Percentiles rank a stretch among this genome's conserved stretches.
These are phyloP conservation scores for Ceratocystis cubensis DNA, from an alignment of 2,329 filamentous ascomycete species.

Conservation along the genomic window DNA sequence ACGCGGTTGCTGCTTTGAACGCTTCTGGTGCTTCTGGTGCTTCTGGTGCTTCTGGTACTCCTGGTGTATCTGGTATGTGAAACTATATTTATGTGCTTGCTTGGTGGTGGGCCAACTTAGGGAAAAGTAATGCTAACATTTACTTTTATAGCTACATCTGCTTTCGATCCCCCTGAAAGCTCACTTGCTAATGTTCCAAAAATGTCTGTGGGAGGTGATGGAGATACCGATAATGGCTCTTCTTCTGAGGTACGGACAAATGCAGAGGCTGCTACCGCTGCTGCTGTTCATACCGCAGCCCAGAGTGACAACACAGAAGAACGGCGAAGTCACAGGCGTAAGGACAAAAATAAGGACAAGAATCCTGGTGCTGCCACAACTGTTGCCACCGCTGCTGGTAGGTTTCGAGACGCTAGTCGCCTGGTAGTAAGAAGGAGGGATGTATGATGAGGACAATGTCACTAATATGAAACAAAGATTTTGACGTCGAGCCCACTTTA, in stretches of 20 bases:
- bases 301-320: neutral
- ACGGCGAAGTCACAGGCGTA: neutral
- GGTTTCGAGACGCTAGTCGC: slow-evolving; percentile 3
- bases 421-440: slow-evolving; percentile 9
- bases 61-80: neutral
- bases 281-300: neutral
- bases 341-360: neutral
- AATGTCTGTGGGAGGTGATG: neutral
- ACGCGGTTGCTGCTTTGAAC: neutral
- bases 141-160: neutral
- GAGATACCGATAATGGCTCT: neutral
- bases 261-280: neutral
- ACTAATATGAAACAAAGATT: slow-evolving; percentile 16
- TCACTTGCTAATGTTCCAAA: neutral
- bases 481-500: slow-evolving; percentile 10
- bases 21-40: too few relatives aligned
- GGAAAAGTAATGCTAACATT: neutral
- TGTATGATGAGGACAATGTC: slow-evolving; percentile 8
- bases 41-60: neutral
- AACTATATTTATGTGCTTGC: neutral
- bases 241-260: neutral
- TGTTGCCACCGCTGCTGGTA: slow-evolving; percentile 11
- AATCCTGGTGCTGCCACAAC: neutral
- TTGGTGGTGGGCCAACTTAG: neutral
- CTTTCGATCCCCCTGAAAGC: neutral